Base-by-base conservation (phyloP, 2,329 filamentous ascomycete genomes). In the Graphiopsis chlorocephala region DNA sequence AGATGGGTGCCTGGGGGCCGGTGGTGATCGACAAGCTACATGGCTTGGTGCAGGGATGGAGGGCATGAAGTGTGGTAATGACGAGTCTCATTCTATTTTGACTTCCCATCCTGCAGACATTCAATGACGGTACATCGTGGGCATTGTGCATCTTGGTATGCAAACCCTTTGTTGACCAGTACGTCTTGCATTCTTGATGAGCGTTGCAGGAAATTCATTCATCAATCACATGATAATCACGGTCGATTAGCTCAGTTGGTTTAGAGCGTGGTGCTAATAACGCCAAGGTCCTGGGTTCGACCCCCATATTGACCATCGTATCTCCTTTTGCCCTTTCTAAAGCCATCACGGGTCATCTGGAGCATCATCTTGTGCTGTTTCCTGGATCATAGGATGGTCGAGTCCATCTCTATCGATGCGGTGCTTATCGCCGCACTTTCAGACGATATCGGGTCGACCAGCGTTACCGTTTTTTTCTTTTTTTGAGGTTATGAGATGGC, bases 11-110 rank as follows among this genome's bases (percentile, higher is more conserved):
- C 55, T 88, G 96, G 72, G 93, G 96, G 71, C 93, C 93, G 0
- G 92, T 96, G 4, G 90, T 98, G 45, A 97, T 99, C 81, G 95
- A 99, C 81, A 89, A 92, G 72, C 82, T 98, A 70, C 95, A 99
- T 80, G 93, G 94, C 71, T 88, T 97, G 80, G 91, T 96, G 67
- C 95, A 99, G 81, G 90, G 91, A 61, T 94, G 94, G 82, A 86
- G 91, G 76, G 89, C 89, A n/a, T 92, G 61, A 65, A 45, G 38
- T 8, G 38, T 23, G 38, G 38, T 45, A 45, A 45, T 45, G 38
- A 45, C 12, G n/a, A 45, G n/a, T 45, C 8, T 45, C 8, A n/a
- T 20, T 11, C 38, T 45, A 45, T 45, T 45, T n/a, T 45, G 38
- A 45, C 38, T 20, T 4, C 8, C 23, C 17, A 12, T 4, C 38